phyloP scores from a whole-genome alignment of 352 stramenopile genomes.

The Globisporangium lucens region DNA sequence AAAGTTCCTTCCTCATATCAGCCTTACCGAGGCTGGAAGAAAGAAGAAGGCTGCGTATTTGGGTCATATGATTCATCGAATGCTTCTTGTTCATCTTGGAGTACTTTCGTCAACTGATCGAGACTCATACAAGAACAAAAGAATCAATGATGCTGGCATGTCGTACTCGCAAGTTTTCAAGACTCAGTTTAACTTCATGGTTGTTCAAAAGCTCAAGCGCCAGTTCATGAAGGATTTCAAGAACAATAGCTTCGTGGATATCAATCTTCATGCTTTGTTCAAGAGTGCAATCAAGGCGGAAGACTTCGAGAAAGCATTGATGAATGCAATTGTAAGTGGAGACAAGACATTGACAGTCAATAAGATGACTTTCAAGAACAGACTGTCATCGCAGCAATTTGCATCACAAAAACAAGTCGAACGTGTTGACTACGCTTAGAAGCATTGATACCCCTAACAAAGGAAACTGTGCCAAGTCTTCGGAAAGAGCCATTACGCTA shows the following conservation, averaged over 20 bases:
- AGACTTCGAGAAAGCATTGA: constrained; percentile 16
- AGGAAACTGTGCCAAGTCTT: constrained; percentile 16
- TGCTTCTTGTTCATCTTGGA: constrained; percentile 13
- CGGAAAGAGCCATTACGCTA: constrained; percentile 11
- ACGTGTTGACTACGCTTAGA: constrained; percentile 12
- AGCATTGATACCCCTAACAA: constrained; percentile 16
- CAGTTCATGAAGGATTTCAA: constrained; percentile 23
- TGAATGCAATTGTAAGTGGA: constrained; percentile 18
- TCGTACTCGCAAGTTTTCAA: constrained; percentile 17
- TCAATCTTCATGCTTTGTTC: constrained; percentile 15
- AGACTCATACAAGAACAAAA: constrained; percentile 19
- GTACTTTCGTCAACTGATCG: constrained; percentile 14
- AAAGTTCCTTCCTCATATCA: constrained; percentile 13
- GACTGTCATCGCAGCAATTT: constrained; percentile 17
- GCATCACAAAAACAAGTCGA: constrained; percentile 19
- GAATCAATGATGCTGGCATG: constrained; percentile 17
- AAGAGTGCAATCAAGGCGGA: constrained; percentile 19
- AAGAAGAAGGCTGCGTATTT: constrained; percentile 15
- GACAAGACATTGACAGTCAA: constrained; percentile 17
- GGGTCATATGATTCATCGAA: constrained; percentile 16
- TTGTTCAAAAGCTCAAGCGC: constrained; percentile 10
- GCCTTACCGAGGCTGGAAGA: constrained; percentile 4
- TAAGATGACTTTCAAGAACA: constrained; percentile 18
- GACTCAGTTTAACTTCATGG: constrained; percentile 19
- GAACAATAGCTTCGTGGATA: constrained; percentile 17